Conservation (phyloP, 2,329 filamentous ascomycete species). For the Alternaria metachromatica region DNA sequence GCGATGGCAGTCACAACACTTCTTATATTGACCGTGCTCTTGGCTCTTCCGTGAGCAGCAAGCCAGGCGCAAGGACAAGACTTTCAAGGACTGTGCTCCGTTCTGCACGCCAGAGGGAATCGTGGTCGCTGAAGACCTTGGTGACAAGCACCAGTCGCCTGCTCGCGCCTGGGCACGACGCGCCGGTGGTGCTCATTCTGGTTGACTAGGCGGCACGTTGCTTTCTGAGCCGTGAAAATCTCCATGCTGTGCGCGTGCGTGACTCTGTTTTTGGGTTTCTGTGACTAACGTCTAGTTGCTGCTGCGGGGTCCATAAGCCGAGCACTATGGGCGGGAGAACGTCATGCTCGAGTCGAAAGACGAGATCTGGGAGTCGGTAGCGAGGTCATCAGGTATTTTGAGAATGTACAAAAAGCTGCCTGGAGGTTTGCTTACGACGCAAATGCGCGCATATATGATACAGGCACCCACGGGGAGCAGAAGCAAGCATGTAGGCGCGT, state of each 20-base stretch:
- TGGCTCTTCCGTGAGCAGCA: slow-evolving; percentile 21
- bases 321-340: slow-evolving; percentile 7
- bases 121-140: slow-evolving; percentile 29
- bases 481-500: slow-evolving; percentile 17
- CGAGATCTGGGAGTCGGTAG: background rate
- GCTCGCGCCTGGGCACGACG: slow-evolving; percentile 33
- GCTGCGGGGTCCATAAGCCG: slow-evolving; percentile 23
- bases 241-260: slow-evolving; percentile 25
- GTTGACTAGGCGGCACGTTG: slow-evolving; percentile 14
- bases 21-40: slow-evolving; percentile 20
- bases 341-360: background rate
- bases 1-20: slow-evolving; percentile 17
- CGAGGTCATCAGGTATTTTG: background rate
- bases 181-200: slow-evolving; percentile 25
- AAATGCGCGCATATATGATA: background rate
- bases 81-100: slow-evolving; percentile 14
- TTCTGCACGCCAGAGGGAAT: slow-evolving; percentile 13
- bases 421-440: background rate
- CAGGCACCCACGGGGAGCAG: background rate
- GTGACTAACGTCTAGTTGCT: slow-evolving; percentile 32
- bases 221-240: slow-evolving; percentile 14
- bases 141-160: slow-evolving; percentile 29
- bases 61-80: slow-evolving; percentile 19
- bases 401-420: background rate
- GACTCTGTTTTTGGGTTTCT: slow-evolving; percentile 28